Percentiles rank a stretch among this genome's conserved stretches.
These are phyloP conservation scores for Arthrobotrys sinensis DNA, from an alignment of 2,329 filamentous ascomycete species.

Conservation along the genomic window DNA sequence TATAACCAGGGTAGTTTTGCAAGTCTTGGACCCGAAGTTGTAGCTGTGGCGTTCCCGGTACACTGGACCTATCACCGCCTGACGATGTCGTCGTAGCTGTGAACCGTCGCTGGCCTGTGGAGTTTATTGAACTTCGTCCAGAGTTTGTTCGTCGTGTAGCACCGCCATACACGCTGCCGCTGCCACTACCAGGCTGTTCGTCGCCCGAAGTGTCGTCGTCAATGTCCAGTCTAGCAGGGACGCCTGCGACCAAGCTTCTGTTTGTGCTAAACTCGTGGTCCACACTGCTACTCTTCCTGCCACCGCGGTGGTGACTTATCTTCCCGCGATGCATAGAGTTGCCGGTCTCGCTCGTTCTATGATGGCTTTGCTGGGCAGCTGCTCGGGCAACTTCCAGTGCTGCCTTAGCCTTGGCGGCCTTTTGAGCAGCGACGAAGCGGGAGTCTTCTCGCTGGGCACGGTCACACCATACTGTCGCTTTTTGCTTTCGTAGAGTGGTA, in stretches of 20 bases:
- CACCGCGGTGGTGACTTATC: constrained; percentile 57
- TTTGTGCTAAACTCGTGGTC: constrained; percentile 63
- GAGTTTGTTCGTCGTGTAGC: constrained; percentile 54
- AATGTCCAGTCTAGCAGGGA: constrained; percentile 50
- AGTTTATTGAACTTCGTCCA: constrained; percentile 59
- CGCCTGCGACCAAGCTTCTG: constrained; percentile 59
- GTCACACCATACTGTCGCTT: constrained; percentile 98
- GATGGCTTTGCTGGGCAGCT: constrained; percentile 47
- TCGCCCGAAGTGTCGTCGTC: constrained; percentile 59
- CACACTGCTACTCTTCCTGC: constrained; percentile 56
- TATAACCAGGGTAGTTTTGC: constrained; percentile 50
- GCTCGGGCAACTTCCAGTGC: constrained; percentile 78
- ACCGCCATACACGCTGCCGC: constrained; percentile 49
- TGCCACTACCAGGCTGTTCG: constrained; percentile 56
- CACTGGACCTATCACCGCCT: constrained; percentile 12
- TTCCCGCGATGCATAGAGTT: constrained; percentile 61
- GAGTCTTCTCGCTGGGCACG: constrained; percentile 93
- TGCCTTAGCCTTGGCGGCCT: constrained; percentile 88
- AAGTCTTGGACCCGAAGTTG: constrained; percentile 52
- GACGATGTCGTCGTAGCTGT: constrained; percentile 48
- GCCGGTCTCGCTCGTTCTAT: constrained; percentile 55
- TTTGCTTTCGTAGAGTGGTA: constrained; percentile 94
- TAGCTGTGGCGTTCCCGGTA: constrained; percentile 43
- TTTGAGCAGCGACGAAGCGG: constrained; percentile 83
- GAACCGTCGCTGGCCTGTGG: constrained; percentile 46